These are phyloP conservation scores for Oryza longistaminata DNA, from an alignment of 176 grass and related monocot genomes.

Conservation along the genomic window DNA sequence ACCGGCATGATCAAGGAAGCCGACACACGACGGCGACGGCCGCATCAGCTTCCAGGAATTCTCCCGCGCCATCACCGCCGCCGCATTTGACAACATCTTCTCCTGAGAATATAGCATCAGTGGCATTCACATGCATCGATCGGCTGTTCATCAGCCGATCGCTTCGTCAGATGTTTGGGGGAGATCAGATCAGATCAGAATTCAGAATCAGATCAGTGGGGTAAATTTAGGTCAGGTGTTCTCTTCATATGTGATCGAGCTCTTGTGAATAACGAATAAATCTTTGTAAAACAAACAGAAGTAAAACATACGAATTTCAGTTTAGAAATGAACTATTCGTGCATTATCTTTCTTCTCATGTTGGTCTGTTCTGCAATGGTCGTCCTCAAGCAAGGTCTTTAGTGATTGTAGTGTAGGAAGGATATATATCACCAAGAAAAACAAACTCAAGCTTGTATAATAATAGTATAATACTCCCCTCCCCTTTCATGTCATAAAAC, in stretches of 20 bases:
- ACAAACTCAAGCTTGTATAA: not conserved
- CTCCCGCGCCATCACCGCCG: conserved; percentile 82
- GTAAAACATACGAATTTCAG: not conserved
- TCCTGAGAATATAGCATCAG: conserved; percentile 35
- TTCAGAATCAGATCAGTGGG: not conserved
- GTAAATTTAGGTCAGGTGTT: not conserved
- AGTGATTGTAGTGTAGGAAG: not conserved
- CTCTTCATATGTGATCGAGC: not conserved
- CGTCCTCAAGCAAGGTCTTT: not conserved
- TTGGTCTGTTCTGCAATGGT: not conserved
- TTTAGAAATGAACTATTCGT: not conserved
- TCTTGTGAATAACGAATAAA: not conserved
- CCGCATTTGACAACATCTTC: conserved; percentile 83
- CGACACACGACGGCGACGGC: conserved; percentile 82
- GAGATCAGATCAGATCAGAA: not conserved
- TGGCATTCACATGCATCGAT: no score
- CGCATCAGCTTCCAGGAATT: conserved; percentile 88
- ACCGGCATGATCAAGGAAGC: conserved; percentile 97
- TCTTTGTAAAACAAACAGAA: not conserved
- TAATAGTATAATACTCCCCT: not conserved
- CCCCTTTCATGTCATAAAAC: no score
- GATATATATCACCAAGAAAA: not conserved
- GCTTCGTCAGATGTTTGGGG: no score
- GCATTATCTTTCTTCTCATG: not conserved
- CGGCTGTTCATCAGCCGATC: no score